Conservation (phyloP, 106 monocot species). For the Dioscorea alata region DNA sequence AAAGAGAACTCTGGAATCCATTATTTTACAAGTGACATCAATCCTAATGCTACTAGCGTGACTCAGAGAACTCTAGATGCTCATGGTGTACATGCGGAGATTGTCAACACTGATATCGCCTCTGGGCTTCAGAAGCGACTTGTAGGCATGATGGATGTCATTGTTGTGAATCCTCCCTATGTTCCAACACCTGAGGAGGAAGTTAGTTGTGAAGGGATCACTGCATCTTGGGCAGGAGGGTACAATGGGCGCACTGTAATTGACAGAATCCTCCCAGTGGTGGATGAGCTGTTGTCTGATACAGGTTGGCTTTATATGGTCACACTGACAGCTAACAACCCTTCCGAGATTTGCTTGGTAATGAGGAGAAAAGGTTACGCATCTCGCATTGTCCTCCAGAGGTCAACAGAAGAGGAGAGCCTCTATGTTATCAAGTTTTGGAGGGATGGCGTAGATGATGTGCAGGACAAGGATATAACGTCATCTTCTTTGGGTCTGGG, state of each 20-base stretch:
- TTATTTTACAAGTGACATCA: conserved; percentile 84
- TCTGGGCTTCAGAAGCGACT: conserved; percentile 59
- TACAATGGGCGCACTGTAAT: conserved; percentile 84
- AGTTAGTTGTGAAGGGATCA: conserved; percentile 66
- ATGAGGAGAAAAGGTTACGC: conserved; percentile 80
- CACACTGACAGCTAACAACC: conserved; percentile 71
- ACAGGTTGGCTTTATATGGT: conserved; percentile 96
- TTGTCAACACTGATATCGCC: conserved; percentile 67
- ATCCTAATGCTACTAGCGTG: conserved; percentile 57
- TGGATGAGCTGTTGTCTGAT: conserved; percentile 58
- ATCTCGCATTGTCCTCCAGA: conserved; percentile 73
- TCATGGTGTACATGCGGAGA: conserved; percentile 72
- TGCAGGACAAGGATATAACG: background rate
- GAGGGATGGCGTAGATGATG: conserved; percentile 9
- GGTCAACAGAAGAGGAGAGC: conserved; percentile 96
- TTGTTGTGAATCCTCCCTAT: conserved; percentile 93
- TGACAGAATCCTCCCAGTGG: conserved; percentile 70
- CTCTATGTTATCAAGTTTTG: conserved; percentile 92
- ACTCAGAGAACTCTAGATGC: conserved; percentile 62
- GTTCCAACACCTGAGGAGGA: conserved; percentile 93
- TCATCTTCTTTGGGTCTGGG: background rate
- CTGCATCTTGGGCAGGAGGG: conserved; percentile 90
- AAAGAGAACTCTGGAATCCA: conserved; percentile 33
- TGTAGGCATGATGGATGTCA: conserved; percentile 69
- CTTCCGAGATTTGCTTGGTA: conserved; percentile 61